phyloP scores from a whole-genome alignment of 192 early-diverging fungal genomes.

The Jimgerdemannia flammicorona region DNA sequence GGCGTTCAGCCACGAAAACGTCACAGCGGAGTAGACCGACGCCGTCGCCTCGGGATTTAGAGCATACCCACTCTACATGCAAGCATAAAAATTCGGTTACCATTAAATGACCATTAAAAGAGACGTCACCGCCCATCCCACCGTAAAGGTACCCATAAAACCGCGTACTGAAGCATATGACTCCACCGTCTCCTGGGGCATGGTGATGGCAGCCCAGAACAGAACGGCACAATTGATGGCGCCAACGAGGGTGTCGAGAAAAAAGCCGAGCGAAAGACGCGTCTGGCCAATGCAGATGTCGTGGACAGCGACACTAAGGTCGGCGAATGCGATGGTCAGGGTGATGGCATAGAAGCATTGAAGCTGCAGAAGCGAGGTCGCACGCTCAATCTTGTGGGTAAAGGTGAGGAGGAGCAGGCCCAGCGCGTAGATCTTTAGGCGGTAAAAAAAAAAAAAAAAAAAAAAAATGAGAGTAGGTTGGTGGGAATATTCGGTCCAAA shows the following conservation, averaged over 20 bases:
- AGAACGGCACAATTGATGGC: not conserved
- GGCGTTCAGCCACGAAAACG: not conserved
- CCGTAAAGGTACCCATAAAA: no score
- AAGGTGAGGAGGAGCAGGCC: not conserved
- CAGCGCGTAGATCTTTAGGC: not conserved
- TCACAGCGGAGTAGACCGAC: not conserved
- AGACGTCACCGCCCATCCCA: no score
- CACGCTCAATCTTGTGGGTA: not conserved
- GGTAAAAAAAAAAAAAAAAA: no score
- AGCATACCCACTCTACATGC: not conserved
- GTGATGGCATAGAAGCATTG: not conserved
- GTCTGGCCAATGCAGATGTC: not conserved
- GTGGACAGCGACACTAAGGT: not conserved
- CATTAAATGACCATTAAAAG: no score
- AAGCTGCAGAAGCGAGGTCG: not conserved
- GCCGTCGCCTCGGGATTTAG: not conserved
- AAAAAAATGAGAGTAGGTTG: no score
- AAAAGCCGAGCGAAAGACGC: not conserved
- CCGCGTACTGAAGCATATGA: not conserved
- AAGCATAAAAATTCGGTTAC: not conserved
- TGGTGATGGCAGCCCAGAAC: not conserved
- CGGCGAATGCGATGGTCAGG: not conserved
- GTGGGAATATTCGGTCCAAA: no score
- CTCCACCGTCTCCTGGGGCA: not conserved
- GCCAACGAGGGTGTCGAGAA: not conserved